phyloP scores from a whole-genome alignment of 2,329 filamentous ascomycete genomes.

The Incumbomyces delicatus region DNA sequence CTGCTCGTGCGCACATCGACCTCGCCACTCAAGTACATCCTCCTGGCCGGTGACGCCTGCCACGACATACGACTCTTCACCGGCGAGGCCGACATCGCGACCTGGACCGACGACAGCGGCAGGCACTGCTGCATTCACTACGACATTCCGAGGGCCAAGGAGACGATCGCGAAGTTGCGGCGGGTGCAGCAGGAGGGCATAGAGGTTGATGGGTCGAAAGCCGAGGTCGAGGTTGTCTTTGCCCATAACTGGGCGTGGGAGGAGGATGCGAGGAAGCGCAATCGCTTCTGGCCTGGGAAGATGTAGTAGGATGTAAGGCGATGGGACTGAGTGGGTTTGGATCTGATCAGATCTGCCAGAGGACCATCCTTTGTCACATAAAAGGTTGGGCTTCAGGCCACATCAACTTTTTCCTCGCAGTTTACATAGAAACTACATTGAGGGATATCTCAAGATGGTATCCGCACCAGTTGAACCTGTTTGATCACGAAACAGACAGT shows the following conservation, averaged over 20 bases:
- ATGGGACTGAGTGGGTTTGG: not conserved
- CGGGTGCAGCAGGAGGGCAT: constrained; percentile 14
- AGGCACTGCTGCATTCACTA: constrained; percentile 24
- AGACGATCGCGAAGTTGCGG: constrained; percentile 19
- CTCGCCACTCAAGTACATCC: constrained; percentile 18
- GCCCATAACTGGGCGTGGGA: constrained; percentile 27
- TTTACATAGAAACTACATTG: too few relatives aligned
- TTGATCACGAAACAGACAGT: too few relatives aligned
- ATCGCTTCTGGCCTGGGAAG: constrained; percentile 13
- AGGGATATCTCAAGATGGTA: too few relatives aligned
- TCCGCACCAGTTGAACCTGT: too few relatives aligned
- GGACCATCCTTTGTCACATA: too few relatives aligned
- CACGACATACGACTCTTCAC: constrained; percentile 25
- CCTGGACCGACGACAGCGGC: constrained; percentile 22
- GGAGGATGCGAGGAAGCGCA: constrained; percentile 12
- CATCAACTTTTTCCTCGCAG: too few relatives aligned
- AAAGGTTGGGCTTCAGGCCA: too few relatives aligned
- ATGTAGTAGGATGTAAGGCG: not conserved
- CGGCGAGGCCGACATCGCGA: constrained; percentile 23
- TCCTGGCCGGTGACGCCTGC: constrained; percentile 26
- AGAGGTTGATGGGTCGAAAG: constrained; percentile 1
- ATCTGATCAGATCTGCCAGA: too few relatives aligned
- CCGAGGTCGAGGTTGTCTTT: constrained; percentile 24
- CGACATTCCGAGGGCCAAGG: constrained; percentile 19
- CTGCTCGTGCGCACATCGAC: constrained; percentile 20